Conservation (phyloP, 768 basidiomycete species). For the Phaeotremella fagi region DNA sequence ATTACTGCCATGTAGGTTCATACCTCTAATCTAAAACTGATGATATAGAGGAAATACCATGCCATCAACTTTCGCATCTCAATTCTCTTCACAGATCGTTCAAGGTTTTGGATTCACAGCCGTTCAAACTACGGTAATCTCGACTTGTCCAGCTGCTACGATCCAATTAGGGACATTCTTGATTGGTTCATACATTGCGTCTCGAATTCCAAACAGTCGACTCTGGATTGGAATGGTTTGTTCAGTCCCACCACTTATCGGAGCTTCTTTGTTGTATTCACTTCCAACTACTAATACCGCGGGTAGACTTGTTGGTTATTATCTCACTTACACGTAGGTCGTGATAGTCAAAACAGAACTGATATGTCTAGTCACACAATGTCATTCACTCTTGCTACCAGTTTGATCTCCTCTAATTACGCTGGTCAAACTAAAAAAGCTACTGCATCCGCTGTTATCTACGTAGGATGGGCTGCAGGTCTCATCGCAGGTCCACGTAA, state of each 20-base stretch:
- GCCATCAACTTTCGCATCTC: slow-evolving; percentile 7
- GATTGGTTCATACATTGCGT: slow-evolving; percentile 2
- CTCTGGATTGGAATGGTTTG: slow-evolving; percentile 1
- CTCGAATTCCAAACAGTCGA: background rate
- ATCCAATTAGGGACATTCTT: slow-evolving; percentile 3
- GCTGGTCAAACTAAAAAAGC: slow-evolving; percentile 20
- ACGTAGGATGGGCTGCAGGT: slow-evolving; percentile 21
- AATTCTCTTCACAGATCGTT: slow-evolving; percentile 11
- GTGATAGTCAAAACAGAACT: background rate
- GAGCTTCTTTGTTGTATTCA: slow-evolving; percentile 7
- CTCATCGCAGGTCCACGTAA: slow-evolving; percentile 8
- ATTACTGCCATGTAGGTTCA: slow-evolving; percentile 1
- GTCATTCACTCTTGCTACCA: slow-evolving; percentile 7
- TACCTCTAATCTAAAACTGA: background rate
- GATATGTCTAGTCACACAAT: background rate
- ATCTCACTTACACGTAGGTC: slow-evolving; percentile 11
- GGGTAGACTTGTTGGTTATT: slow-evolving; percentile 14
- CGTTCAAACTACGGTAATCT: slow-evolving; percentile 5
- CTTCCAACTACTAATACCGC: slow-evolving; percentile 2
- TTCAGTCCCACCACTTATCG: slow-evolving; percentile 5
- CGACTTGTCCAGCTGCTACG: slow-evolving; percentile 5
- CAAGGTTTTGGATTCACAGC: slow-evolving; percentile 5
- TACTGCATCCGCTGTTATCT: slow-evolving; percentile 11
- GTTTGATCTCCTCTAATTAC: slow-evolving; percentile 19
- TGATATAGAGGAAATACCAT: slow-evolving; percentile 5